Evolutionary conservation across 768 basidiomycete species (phyloP), one percentile per base, ranked within the genome.

Genomic region (Hysterangium stoloniferum): DNA sequence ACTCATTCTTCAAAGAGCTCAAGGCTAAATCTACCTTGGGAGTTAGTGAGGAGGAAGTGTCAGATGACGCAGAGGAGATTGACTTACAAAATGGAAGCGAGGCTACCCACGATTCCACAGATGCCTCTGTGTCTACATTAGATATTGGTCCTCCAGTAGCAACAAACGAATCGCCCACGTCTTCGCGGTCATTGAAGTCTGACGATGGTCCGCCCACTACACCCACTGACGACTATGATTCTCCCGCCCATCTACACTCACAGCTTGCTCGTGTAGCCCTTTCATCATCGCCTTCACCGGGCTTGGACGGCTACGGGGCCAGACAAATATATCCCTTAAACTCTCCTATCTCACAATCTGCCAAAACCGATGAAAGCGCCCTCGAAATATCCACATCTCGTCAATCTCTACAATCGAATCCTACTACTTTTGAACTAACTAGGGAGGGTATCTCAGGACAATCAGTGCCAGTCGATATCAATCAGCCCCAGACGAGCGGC

Each of bases 1-100:
- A 76, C 37, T 69, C 71, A n/a, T 73, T 86, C 50, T 78, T 84
- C 28, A 67, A 75, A 48, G 83, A 85, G 50, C 63, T 87, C 43
- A 27, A 45, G 74, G 76, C 41, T 76, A 70, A 60, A 72, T 72
- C 54, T 63, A 27, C 28, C 27, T 31, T 33, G 33, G 44, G 25
- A 71, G 57, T 66, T 66, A n/a, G 54, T 60, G 43, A 59, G 62
- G 34, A 64, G 69, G 44, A 61, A 66, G 61, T 62, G 61, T n/a
- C 63, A 66, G 27, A 68, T 32, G 57, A 61, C 12, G 56, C 32
- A 19, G 57, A 54, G 3, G 56, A 55, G 27, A 54, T 62, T 7
- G 63, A 66, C 17, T 66, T 66, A 48, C 67, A 64, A 32, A 66
- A 68, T 43, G 63, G 69, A 27, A 62, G 63, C 35, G 52, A 54